These are phyloP conservation scores for Dactylellina leptospora DNA, from an alignment of 2,329 filamentous ascomycete species.

Conservation along the genomic window DNA sequence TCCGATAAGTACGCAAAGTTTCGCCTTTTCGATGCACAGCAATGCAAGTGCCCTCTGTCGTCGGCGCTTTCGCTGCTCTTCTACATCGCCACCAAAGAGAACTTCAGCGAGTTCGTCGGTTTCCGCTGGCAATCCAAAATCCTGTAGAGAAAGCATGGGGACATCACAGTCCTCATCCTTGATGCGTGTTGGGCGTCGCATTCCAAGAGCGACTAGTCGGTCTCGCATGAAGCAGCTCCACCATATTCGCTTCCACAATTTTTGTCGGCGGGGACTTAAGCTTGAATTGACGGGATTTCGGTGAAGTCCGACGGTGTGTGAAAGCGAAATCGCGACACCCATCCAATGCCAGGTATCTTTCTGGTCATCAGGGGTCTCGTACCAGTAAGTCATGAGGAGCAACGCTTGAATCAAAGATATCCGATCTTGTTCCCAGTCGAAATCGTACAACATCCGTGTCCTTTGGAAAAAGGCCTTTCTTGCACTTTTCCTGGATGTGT, in stretches of 20 bases:
- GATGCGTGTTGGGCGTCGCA: slow-evolving; percentile 90
- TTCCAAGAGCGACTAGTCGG: slow-evolving; percentile 87
- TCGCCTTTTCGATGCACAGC: slow-evolving; percentile 91
- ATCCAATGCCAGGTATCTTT: slow-evolving; percentile 99
- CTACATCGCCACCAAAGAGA: slow-evolving; percentile 47
- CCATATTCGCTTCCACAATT: slow-evolving; percentile 94
- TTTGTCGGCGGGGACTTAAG: slow-evolving; percentile 77
- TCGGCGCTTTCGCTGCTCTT: slow-evolving; percentile 54
- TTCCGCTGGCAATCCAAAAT: slow-evolving; percentile 74
- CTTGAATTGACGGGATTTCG: slow-evolving; percentile 81
- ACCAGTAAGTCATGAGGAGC: slow-evolving; percentile 95
- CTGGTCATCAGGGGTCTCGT: slow-evolving; percentile 94
- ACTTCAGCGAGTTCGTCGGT: slow-evolving; percentile 38
- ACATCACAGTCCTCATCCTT: slow-evolving; percentile 94
- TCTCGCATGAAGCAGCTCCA: slow-evolving; percentile 98
- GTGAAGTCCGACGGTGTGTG: slow-evolving; percentile 91
- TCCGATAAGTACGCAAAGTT: slow-evolving; percentile 87
- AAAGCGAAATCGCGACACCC: slow-evolving; percentile 91
- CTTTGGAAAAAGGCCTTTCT: slow-evolving; percentile 89
- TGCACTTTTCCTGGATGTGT: slow-evolving; percentile 78
- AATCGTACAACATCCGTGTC: slow-evolving; percentile 88
- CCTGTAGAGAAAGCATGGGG: slow-evolving; percentile 82
- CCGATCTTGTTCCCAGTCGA: slow-evolving; percentile 91
- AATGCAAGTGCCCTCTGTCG: slow-evolving; percentile 81
- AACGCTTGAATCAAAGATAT: slow-evolving; percentile 87